Percentiles rank a stretch among this genome's conserved stretches.
Conservation (phyloP, 2,329 filamentous ascomycete genomes). For the Didymella pinodella region DNA sequence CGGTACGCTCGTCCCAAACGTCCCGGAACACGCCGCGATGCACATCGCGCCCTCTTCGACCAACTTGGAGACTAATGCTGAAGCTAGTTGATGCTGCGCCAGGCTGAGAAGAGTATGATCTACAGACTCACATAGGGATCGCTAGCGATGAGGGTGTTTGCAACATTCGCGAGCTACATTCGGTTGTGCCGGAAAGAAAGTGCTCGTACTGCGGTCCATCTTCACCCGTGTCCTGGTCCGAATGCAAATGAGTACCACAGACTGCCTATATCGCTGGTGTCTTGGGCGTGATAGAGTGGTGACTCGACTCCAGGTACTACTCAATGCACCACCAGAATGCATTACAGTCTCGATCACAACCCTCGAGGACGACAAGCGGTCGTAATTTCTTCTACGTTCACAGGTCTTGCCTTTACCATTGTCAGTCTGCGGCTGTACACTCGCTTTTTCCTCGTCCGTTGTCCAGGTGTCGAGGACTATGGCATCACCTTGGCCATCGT, state of each 20-base stretch:
- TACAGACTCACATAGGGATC: neutral
- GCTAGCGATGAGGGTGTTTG: neutral
- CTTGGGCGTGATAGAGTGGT: neutral
- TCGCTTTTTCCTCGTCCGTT: neutral
- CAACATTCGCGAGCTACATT: neutral
- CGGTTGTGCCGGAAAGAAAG: neutral
- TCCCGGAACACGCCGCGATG: neutral
- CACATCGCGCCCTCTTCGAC: neutral
- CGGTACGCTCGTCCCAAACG: neutral
- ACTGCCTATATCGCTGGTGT: neutral
- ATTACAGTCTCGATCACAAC: neutral
- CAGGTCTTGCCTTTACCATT: neutral
- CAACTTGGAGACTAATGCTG: neutral
- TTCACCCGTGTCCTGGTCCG: neutral
- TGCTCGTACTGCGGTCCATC: neutral
- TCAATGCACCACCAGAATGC: neutral
- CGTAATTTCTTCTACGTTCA: neutral
- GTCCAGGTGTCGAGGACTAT: neutral
- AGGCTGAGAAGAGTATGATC: neutral
- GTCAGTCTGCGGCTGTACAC: neutral
- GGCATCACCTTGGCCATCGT: neutral
- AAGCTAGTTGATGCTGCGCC: neutral
- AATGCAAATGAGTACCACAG: neutral
- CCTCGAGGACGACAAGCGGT: neutral
- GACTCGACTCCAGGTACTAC: neutral